Conservation (phyloP, 163 green algal species). For the Scenedesmus sp. region DNA sequence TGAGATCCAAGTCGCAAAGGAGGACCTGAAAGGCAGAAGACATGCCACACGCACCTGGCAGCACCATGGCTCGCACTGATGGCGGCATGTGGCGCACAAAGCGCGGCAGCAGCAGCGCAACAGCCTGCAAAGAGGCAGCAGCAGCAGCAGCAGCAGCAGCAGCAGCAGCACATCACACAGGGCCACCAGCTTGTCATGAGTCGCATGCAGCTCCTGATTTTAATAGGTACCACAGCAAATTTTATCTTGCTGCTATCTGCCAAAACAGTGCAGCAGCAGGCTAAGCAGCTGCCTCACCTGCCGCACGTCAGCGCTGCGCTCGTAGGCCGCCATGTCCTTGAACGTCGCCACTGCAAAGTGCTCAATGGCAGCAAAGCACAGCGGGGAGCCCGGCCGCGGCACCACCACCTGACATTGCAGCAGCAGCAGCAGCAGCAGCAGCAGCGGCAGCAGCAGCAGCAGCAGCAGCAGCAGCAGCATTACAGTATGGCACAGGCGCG, state of each 20-base stretch:
- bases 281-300: background rate
- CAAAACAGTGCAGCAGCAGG: no score
- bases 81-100: constrained; percentile 35
- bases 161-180: background rate
- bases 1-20: no score
- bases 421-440: background rate
- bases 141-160: constrained; percentile 28
- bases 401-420: constrained; percentile 19
- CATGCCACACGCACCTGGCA: constrained; percentile 12
- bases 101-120: constrained; percentile 43
- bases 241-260: no score
- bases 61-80: background rate
- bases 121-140: constrained; percentile 17
- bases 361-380: constrained; percentile 31
- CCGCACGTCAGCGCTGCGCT: constrained; percentile 20
- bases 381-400: background rate
- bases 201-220: no score
- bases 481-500: background rate
- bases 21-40: no score
- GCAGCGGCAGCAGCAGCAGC: background rate
- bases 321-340: background rate
- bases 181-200: no score
- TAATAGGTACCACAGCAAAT: no score
- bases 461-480: background rate
- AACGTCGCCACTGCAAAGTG: constrained; percentile 34